Evolutionary conservation across 2,329 filamentous ascomycete genomes (phyloP).

Genomic region (Xylariomycetidae sp.): DNA sequence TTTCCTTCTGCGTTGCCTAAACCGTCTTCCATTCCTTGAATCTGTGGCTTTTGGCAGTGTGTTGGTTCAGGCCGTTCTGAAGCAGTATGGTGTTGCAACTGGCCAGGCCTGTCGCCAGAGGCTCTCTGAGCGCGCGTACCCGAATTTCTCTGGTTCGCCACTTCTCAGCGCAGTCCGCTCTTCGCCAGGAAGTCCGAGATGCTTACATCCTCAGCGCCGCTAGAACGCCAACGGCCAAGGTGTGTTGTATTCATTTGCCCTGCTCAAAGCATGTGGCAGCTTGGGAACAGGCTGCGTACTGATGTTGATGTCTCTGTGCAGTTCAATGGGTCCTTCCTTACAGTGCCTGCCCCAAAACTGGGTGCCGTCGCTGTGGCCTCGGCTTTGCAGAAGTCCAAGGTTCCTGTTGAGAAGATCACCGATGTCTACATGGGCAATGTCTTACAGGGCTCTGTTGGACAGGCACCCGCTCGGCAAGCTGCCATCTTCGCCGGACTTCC

Average conservation of each 20-base stretch:
- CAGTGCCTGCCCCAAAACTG: constrained; percentile 78
- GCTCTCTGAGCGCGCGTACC: constrained; percentile 13
- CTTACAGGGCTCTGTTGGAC: constrained; percentile 74
- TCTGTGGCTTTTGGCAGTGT: too few species aligned
- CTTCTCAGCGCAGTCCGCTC: constrained; percentile 40
- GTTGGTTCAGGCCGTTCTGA: neutral
- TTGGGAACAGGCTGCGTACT: too few species aligned
- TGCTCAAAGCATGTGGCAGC: too few species aligned
- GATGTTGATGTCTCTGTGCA: constrained; percentile 36
- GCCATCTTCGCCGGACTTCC: constrained; percentile 81
- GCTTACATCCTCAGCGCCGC: constrained; percentile 91
- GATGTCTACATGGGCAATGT: constrained; percentile 99
- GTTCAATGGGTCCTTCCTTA: constrained; percentile 92
- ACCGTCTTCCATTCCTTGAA: too few species aligned
- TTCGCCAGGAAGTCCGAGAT: constrained; percentile 68
- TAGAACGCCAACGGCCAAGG: constrained; percentile 85
- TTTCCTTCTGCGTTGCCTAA: too few species aligned
- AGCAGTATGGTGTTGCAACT: constrained; percentile 20
- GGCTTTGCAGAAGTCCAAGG: constrained; percentile 76
- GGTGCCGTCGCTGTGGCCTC: constrained; percentile 89
- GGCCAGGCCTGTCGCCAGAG: constrained; percentile 16
- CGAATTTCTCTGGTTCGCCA: constrained; percentile 29
- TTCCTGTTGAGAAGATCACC: constrained; percentile 74
- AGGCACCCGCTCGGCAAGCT: constrained; percentile 88
- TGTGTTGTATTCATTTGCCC: constrained; percentile 29